Percentiles rank a stretch among this genome's conserved stretches.
phyloP scores from a whole-genome alignment of 2,329 filamentous ascomycete species.

The Xylariomycetidae sp. region DNA sequence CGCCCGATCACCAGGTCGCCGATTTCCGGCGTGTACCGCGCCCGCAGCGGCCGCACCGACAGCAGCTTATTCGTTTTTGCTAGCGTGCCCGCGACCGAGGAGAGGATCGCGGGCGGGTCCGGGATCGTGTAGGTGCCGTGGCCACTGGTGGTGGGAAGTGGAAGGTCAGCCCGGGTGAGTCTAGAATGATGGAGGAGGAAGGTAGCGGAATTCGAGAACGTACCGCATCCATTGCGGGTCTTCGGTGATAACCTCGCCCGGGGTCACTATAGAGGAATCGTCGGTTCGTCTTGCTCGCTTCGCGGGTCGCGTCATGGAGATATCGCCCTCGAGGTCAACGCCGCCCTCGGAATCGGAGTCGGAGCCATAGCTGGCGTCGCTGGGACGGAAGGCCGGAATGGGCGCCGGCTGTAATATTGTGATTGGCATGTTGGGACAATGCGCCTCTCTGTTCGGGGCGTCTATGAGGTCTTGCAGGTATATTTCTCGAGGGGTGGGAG shows the following conservation, averaged over 20 bases:
- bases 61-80: conserved; percentile 96
- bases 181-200: neutral
- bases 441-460: conserved; percentile 10
- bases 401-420: conserved; percentile 27
- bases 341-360: conserved; percentile 35
- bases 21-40: conserved; percentile 92
- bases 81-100: conserved; percentile 84
- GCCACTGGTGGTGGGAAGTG: conserved; percentile 48
- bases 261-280: conserved; percentile 65
- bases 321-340: conserved; percentile 38
- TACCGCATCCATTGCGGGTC: conserved; percentile 96
- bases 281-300: conserved; percentile 31
- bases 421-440: conserved; percentile 26
- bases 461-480: too few relatives aligned
- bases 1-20: conserved; percentile 91
- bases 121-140: conserved; percentile 80
- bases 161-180: conserved; percentile 5
- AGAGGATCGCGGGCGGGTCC: conserved; percentile 64
- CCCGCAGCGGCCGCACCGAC: conserved; percentile 81
- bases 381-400: conserved; percentile 9
- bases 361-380: conserved; percentile 6
- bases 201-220: conserved; percentile 10
- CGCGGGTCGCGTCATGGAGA: conserved; percentile 35
- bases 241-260: conserved; percentile 79
- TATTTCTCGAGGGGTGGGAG: too few relatives aligned